phyloP scores from a whole-genome alignment of 2,329 filamentous ascomycete species.

The Pseudogymnoascus sp. region DNA sequence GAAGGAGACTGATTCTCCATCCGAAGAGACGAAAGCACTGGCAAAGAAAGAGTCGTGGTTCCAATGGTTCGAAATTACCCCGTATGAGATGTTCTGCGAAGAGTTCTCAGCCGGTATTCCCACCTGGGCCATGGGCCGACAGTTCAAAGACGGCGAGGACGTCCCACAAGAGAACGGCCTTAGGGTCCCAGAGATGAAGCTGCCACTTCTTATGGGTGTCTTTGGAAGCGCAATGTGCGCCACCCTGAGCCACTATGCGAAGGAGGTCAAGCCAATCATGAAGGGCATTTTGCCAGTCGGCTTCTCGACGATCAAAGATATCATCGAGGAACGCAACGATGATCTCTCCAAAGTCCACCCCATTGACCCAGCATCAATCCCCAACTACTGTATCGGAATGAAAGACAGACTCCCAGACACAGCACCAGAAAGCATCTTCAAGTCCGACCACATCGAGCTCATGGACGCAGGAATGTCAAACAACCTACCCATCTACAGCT shows the following conservation, averaged over 20 bases:
- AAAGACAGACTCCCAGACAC: slow-evolving; percentile 63
- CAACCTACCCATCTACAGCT: slow-evolving; percentile 90
- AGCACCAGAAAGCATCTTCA: slow-evolving; percentile 68
- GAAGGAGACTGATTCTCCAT: slow-evolving; percentile 27
- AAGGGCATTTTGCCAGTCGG: slow-evolving; percentile 55
- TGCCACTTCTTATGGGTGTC: slow-evolving; percentile 83
- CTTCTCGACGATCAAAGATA: slow-evolving; percentile 66
- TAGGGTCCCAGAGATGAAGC: slow-evolving; percentile 72
- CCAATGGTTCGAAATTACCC: slow-evolving; percentile 95
- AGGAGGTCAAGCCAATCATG: slow-evolving; percentile 78
- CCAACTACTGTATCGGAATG: slow-evolving; percentile 83
- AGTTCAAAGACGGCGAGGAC: slow-evolving; percentile 65
- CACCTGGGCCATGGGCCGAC: slow-evolving; percentile 83
- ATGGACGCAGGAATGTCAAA: slow-evolving; percentile 99
- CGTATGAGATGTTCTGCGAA: slow-evolving; percentile 92
- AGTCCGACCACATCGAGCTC: slow-evolving; percentile 62
- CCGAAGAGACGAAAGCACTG: slow-evolving; percentile 43
- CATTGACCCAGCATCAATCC: slow-evolving; percentile 82
- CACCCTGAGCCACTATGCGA: slow-evolving; percentile 91
- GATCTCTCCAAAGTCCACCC: slow-evolving; percentile 89
- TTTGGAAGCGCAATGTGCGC: slow-evolving; percentile 97
- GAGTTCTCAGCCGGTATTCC: slow-evolving; percentile 87
- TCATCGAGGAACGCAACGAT: slow-evolving; percentile 74
- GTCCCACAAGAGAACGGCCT: slow-evolving; percentile 50
- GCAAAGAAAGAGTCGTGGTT: slow-evolving; percentile 74